Conservation (phyloP, 2,329 filamentous ascomycete species). For the Raffaelea arxii region DNA sequence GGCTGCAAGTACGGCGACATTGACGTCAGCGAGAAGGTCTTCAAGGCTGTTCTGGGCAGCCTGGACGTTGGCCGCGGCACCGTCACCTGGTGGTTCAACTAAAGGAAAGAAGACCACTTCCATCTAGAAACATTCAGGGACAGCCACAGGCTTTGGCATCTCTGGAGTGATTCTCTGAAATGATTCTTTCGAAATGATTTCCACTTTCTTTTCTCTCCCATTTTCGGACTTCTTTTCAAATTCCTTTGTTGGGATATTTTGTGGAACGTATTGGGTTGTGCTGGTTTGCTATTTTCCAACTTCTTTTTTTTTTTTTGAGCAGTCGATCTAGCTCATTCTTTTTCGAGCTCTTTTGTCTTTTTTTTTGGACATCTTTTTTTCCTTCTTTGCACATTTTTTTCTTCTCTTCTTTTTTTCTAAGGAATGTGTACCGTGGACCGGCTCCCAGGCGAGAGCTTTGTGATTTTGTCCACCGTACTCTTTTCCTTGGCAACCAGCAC, state of each 20-base stretch:
- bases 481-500: too few species aligned
- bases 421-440: neutral
- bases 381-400: neutral
- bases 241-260: too few species aligned
- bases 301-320: neutral
- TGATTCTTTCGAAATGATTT: too few species aligned
- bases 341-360: too few species aligned
- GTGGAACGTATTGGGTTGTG: too few species aligned
- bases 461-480: too few species aligned
- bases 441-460: slow-evolving; percentile 3
- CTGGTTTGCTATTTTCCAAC: neutral
- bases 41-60: slow-evolving; percentile 38
- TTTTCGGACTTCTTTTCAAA: neutral
- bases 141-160: too few species aligned
- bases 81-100: slow-evolving; percentile 22
- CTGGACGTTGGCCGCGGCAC: slow-evolving; percentile 20
- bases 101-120: neutral
- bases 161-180: neutral
- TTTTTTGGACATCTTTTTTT: neutral
- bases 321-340: too few species aligned
- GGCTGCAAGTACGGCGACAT: slow-evolving; percentile 49
- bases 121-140: too few species aligned
- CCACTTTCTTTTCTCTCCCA: neutral
- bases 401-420: neutral
- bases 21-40: slow-evolving; percentile 34